Percentiles rank a stretch among this genome's conserved stretches.
Evolutionary conservation across 805 yeast genomes (phyloP).

Genomic region (Scheffersomyces stipitis): DNA sequence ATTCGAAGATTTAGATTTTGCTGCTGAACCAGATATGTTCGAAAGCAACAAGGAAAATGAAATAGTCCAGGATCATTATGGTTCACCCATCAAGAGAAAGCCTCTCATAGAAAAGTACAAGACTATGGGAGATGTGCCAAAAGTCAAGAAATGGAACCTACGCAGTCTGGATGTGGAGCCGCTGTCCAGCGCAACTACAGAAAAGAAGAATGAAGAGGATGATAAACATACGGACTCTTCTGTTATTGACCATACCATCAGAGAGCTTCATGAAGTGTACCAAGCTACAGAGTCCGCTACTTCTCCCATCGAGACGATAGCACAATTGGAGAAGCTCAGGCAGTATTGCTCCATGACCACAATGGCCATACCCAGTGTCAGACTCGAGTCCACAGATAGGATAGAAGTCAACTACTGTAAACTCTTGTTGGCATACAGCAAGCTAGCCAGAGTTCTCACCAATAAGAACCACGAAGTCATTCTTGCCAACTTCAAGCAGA

Average conservation of each 20-base stretch:
- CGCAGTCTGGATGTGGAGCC: neutral
- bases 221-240: neutral
- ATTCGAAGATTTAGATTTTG: too few relatives aligned
- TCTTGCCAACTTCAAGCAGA: slow-evolving; percentile 11
- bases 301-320: neutral
- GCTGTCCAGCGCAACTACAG: neutral
- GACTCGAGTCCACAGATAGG: slow-evolving; percentile 5
- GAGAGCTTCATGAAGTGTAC: neutral
- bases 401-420: slow-evolving; percentile 12
- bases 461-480: slow-evolving; percentile 14
- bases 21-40: too few relatives aligned
- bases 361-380: slow-evolving; percentile 3
- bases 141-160: neutral
- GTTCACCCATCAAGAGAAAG: neutral
- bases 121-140: neutral
- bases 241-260: neutral
- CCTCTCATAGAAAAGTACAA: neutral
- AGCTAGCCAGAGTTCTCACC: slow-evolving; percentile 9
- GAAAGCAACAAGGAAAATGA: neutral
- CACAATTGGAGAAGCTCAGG: neutral
- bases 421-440: slow-evolving; percentile 13
- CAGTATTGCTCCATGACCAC: neutral
- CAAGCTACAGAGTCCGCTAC: neutral
- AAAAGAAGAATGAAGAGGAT: neutral
- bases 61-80: neutral